phyloP scores from a whole-genome alignment of 257 asterid genomes.

The Misopates orontium region DNA sequence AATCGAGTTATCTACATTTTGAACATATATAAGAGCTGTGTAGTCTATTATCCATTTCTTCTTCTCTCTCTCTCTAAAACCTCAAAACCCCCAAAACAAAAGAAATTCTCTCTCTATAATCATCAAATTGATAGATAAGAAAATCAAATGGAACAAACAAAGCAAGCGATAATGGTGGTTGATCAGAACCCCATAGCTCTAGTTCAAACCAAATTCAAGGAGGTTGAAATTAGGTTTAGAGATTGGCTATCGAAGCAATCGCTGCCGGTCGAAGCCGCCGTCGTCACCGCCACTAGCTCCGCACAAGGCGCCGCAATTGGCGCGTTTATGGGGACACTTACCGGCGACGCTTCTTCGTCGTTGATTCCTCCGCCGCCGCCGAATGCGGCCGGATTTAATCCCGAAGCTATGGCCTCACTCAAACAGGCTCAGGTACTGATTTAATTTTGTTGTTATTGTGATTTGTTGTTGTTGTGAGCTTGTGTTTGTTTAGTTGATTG shows the following conservation, averaged over 20 bases:
- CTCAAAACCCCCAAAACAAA: too few species aligned
- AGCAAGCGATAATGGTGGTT: slow-evolving; percentile 48
- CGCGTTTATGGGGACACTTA: slow-evolving; percentile 78
- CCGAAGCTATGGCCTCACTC: slow-evolving; percentile 77
- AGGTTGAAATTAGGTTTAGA: slow-evolving; percentile 56
- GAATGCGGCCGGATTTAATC: slow-evolving; percentile 49
- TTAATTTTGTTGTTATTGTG: too few species aligned
- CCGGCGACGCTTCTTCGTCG: slow-evolving; percentile 51
- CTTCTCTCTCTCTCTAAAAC: too few species aligned
- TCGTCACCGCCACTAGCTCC: slow-evolving; percentile 74
- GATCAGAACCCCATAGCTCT: slow-evolving; percentile 68
- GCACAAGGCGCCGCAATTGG: slow-evolving; percentile 88
- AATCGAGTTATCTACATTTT: too few species aligned
- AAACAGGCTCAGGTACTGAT: slow-evolving; percentile 89
- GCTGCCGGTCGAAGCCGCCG: slow-evolving; percentile 82
- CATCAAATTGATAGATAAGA: background rate
- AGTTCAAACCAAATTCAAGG: slow-evolving; percentile 68
- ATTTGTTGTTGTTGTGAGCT: too few species aligned
- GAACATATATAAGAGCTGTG: too few species aligned
- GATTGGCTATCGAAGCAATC: slow-evolving; percentile 83
- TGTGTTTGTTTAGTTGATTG: too few species aligned
- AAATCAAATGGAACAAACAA: slow-evolving; percentile 49
- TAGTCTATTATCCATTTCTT: too few species aligned
- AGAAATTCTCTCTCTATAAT: too few species aligned
- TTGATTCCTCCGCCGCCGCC: slow-evolving; percentile 65